A percentile compares a stretch with the other conserved stretches of the same genome.
These are phyloP conservation scores for Thecamonas trahens DNA, from an alignment of 78 protist species.

Conservation along the genomic window DNA sequence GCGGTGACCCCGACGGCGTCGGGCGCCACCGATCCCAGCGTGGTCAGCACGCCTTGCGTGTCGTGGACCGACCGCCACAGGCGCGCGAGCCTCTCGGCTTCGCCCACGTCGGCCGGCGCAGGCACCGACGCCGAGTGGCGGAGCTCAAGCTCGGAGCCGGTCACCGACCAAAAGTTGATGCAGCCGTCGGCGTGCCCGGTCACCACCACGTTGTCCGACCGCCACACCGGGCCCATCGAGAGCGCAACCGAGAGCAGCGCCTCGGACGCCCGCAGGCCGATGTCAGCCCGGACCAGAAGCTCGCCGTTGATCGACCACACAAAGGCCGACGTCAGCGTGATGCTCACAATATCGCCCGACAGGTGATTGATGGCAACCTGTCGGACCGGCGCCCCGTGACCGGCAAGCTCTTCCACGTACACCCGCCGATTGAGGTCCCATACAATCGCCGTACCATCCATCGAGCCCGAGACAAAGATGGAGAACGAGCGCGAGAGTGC, in stretches of 20 bases:
- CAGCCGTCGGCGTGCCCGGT: slow-evolving; percentile 5
- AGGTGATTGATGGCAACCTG: background rate
- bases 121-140: background rate
- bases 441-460: slow-evolving; percentile 45
- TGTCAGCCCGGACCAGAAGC: background rate
- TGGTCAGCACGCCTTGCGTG: no score
- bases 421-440: slow-evolving; percentile 71
- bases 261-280: no score
- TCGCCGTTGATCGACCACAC: background rate
- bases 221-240: background rate
- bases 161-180: background rate
- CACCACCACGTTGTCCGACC: background rate
- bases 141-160: background rate
- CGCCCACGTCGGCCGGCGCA: background rate
- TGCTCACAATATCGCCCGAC: background rate
- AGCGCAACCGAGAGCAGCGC: background rate
- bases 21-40: no score
- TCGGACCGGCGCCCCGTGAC: slow-evolving; percentile 3
- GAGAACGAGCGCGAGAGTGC: slow-evolving; percentile 38
- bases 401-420: slow-evolving; percentile 22
- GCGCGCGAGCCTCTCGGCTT: no score
- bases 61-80: no score
- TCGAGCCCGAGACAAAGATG: slow-evolving; percentile 48
- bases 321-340: background rate
- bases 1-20: background rate